Percentiles rank a stretch among this genome's conserved stretches.
phyloP scores from a whole-genome alignment of 2,329 filamentous ascomycete species.

The Ophiostoma perfectum region DNA sequence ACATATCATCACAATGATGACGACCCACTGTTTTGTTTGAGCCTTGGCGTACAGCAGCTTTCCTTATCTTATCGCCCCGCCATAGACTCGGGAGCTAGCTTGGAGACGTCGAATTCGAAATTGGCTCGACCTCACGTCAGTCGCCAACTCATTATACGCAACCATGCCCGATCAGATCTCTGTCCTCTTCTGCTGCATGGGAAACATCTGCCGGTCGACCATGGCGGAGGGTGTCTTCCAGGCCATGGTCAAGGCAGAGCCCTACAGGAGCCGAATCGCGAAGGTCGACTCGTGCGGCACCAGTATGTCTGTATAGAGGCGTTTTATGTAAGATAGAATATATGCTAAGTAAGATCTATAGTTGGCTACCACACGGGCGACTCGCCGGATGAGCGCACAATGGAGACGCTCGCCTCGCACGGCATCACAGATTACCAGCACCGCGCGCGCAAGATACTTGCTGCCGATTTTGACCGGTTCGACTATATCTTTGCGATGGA shows the following conservation, averaged over 20 bases:
- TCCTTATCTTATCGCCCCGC: constrained; percentile 15
- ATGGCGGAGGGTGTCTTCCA: constrained; percentile 96
- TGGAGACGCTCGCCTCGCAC: constrained; percentile 68
- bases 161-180: constrained; percentile 44
- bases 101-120: background rate
- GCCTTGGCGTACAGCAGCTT: background rate
- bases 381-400: constrained; percentile 73
- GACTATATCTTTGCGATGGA: constrained; percentile 98
- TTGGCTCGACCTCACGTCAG: background rate
- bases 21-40: background rate
- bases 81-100: background rate
- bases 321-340: too few relatives aligned
- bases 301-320: constrained; percentile 18
- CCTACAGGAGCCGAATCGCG: constrained; percentile 55
- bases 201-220: constrained; percentile 90
- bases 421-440: constrained; percentile 75
- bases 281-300: constrained; percentile 87
- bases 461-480: constrained; percentile 73
- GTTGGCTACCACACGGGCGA: constrained; percentile 78
- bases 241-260: constrained; percentile 57
- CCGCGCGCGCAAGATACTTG: constrained; percentile 60
- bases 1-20: background rate
- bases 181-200: constrained; percentile 91
- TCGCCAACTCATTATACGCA: background rate
- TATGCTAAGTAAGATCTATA: constrained; percentile 28